phyloP scores from a whole-genome alignment of 2,329 filamentous ascomycete genomes.

The Botrytis fabae region DNA sequence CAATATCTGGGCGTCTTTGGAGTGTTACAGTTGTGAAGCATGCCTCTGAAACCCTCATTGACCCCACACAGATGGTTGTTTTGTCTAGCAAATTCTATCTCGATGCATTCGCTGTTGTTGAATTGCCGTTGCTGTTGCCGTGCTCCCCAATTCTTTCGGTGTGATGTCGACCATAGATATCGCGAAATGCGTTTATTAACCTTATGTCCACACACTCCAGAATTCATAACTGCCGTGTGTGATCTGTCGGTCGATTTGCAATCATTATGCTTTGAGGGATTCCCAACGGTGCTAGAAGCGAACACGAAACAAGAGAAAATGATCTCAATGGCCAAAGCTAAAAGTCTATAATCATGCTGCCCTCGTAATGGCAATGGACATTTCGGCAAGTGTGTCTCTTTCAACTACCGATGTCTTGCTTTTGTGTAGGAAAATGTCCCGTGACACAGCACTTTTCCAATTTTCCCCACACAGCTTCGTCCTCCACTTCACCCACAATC shows the following conservation, averaged over 20 bases:
- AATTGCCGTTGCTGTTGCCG: background rate
- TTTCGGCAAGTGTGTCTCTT: constrained; percentile 8
- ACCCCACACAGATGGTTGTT: no score
- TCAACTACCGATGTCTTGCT: constrained; percentile 7
- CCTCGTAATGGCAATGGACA: background rate
- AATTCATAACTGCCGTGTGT: constrained; percentile 6
- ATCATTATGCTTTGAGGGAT: background rate
- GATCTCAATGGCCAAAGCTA: background rate
- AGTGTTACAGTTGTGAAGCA: background rate
- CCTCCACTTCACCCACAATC: background rate
- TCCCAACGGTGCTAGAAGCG: background rate
- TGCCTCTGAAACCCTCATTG: background rate
- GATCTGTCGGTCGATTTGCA: background rate
- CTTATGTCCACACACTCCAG: background rate
- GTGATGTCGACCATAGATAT: background rate
- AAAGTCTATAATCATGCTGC: background rate
- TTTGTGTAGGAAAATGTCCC: background rate
- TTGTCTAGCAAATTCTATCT: background rate
- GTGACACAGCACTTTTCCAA: background rate
- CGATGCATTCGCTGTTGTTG: background rate
- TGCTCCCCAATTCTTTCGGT: background rate
- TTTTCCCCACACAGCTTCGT: constrained; percentile 2
- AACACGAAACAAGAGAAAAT: background rate
- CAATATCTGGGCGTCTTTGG: background rate
- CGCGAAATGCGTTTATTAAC: background rate